Evolutionary conservation across 1,284 basidiomycete genomes (phyloP).

Genomic region (Caloboletus inedulis): DNA sequence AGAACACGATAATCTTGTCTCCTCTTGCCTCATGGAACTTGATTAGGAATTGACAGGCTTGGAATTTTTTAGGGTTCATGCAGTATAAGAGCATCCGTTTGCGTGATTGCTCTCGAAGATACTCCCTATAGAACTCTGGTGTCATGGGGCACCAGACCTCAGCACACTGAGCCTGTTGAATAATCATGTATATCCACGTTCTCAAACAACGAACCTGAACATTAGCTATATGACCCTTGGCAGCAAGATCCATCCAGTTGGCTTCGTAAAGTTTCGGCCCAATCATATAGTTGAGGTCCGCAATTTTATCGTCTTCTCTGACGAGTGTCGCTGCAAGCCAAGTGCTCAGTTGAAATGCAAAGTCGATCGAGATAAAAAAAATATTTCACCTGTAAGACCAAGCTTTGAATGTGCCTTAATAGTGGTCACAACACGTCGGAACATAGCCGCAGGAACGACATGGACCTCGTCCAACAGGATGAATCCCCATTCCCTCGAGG

Average conservation of each 20-base stretch:
- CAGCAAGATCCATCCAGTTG: slow-evolving; percentile 99
- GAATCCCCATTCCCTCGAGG: slow-evolving; percentile 93
- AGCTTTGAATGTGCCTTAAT: slow-evolving; percentile 98
- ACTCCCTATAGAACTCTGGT: slow-evolving; percentile 99
- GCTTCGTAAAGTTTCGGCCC: slow-evolving; percentile 99
- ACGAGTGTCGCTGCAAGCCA: slow-evolving; percentile 82
- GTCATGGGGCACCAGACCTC: slow-evolving; percentile 99
- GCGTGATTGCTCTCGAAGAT: slow-evolving; percentile 87
- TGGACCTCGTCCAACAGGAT: slow-evolving; percentile 96
- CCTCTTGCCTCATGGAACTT: slow-evolving; percentile 97
- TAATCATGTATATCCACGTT: slow-evolving; percentile 3
- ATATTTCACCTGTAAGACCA: slow-evolving; percentile 75
- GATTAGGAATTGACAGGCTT: slow-evolving; percentile 98
- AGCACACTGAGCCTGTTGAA: slow-evolving; percentile 65
- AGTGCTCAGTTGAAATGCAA: slow-evolving; percentile 9
- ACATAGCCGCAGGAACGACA: slow-evolving; percentile 96
- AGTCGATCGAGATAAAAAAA: neutral
- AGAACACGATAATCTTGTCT: slow-evolving; percentile 99
- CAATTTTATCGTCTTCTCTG: slow-evolving; percentile 98
- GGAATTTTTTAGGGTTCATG: slow-evolving; percentile 99
- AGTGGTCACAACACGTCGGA: slow-evolving; percentile 91
- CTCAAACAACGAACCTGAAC: slow-evolving; percentile 71
- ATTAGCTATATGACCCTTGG: slow-evolving; percentile 98
- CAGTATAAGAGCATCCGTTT: slow-evolving; percentile 97
- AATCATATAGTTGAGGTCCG: slow-evolving; percentile 98